These are phyloP conservation scores for Tricholoma sp. DNA, from an alignment of 768 basidiomycete genomes.

Conservation along the genomic window DNA sequence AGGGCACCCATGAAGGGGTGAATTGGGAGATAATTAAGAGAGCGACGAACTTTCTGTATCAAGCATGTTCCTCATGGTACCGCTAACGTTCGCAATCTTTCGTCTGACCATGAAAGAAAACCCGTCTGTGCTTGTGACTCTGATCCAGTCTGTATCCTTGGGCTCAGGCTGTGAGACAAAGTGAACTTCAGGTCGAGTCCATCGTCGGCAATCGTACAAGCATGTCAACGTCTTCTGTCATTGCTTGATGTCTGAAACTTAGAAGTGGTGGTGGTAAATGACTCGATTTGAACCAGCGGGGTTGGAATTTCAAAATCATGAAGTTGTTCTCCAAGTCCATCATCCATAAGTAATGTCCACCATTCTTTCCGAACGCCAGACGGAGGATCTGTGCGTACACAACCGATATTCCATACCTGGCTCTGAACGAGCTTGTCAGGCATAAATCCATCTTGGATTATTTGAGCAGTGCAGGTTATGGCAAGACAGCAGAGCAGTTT, in stretches of 20 bases:
- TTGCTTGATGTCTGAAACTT: background rate
- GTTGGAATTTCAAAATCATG: background rate
- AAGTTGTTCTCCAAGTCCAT: background rate
- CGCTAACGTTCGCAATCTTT: constrained; percentile 72
- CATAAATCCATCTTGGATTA: constrained; percentile 35
- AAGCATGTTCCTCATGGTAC: constrained; percentile 78
- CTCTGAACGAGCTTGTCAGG: constrained; percentile 12
- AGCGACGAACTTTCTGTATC: constrained; percentile 56
- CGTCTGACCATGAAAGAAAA: constrained; percentile 76
- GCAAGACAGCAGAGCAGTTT: constrained; percentile 28
- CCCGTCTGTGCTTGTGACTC: constrained; percentile 72
- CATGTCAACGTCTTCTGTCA: constrained; percentile 17
- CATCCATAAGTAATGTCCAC: constrained; percentile 2
- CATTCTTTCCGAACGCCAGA: constrained; percentile 10
- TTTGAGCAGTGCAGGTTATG: constrained; percentile 25
- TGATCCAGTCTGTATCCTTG: constrained; percentile 59
- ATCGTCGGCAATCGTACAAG: constrained; percentile 2
- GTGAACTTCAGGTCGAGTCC: background rate
- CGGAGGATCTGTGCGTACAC: constrained; percentile 7
- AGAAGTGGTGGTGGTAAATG: background rate
- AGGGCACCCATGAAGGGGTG: background rate
- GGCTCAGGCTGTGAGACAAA: constrained; percentile 11
- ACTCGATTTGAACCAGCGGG: background rate
- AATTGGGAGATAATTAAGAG: background rate
- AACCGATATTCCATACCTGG: background rate